phyloP scores from a whole-genome alignment of 768 basidiomycete species.

The Podaxis sp. region DNA sequence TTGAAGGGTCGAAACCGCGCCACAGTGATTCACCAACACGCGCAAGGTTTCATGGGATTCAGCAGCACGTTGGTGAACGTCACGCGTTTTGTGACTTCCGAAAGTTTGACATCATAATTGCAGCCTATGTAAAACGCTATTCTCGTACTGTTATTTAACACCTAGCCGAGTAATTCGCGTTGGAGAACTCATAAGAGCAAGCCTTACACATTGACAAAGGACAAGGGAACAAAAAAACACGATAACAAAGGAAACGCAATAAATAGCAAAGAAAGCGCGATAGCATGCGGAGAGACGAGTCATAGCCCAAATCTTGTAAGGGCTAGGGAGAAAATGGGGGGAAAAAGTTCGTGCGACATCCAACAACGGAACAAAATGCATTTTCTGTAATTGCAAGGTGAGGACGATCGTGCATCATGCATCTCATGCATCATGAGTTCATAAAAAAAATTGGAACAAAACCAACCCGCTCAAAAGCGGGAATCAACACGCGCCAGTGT shows the following conservation, averaged over 20 bases:
- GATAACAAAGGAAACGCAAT: neutral
- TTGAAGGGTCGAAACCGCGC: neutral
- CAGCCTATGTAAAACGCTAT: neutral
- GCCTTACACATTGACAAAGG: neutral
- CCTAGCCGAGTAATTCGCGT: too few relatives aligned
- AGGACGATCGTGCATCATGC: neutral
- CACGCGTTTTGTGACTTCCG: constrained; percentile 21
- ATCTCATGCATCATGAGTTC: neutral
- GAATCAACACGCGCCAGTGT: neutral
- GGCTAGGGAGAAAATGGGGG: neutral
- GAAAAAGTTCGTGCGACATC: constrained; percentile 1
- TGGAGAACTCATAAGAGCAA: too few relatives aligned
- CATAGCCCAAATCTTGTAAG: neutral
- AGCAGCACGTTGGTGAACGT: constrained; percentile 7
- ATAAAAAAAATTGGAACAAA: constrained; percentile 4
- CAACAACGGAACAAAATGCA: neutral
- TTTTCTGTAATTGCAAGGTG: neutral
- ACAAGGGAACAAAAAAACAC: neutral
- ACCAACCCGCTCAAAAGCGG: neutral
- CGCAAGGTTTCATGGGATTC: constrained; percentile 5
- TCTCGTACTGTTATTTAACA: too few relatives aligned
- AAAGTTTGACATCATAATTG: neutral
- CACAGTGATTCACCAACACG: neutral
- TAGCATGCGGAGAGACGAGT: constrained; percentile 3
- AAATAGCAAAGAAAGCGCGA: constrained; percentile 1